Base-by-base conservation (phyloP, 2,329 filamentous ascomycete species). In the Chaetomium sp. region DNA sequence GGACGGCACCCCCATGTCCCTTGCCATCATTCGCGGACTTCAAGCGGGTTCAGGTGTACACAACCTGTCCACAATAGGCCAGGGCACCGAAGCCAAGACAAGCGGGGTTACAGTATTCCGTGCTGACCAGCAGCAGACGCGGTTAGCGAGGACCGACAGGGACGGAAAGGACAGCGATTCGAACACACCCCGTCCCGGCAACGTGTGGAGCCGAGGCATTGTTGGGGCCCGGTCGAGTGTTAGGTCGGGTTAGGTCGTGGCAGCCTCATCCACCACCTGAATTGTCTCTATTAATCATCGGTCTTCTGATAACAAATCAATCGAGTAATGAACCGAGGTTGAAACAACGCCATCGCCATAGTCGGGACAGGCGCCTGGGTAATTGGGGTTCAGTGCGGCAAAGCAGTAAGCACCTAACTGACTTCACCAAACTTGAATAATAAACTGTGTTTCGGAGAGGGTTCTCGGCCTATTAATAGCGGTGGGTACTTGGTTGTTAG, bases 401-500 rank as follows among this genome's bases (percentile, higher is more conserved):
- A 50, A 25, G 47, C 47, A 50, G 23, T 50, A 10, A 50, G 47
- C 47, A 6, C 6, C 3, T 3, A 50, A 50, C n/a, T 8, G 45
- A 47, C 19, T 8, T 21, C 45, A 21, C 21, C 1, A n/a, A 19
- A 45, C 9, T 19, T 10, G 45, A 7, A 29, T 29, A 29, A 29
- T n/a, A 29, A 29, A 29, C 27, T 29, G 6, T 10, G 23, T 2
- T n/a, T n/a, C 3, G n/a, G 13, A 42, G 25, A 35, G 21, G 10
- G 33, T 56, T 55, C n/a, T 4, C 19, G 2, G 58, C 49, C 47
- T 54, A 54, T 29, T 42, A 61, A 61, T 61, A 61, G 58, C 47
- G 8, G 49, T n/a, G 21, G 29, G 23, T 13, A n/a, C n/a, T n/a
- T n/a, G 45, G 12, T 60, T 27, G 25, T n/a, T 27, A n/a, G 13